phyloP scores from a whole-genome alignment of 306 rosid genomes.

The Lathyrus aphaca region DNA sequence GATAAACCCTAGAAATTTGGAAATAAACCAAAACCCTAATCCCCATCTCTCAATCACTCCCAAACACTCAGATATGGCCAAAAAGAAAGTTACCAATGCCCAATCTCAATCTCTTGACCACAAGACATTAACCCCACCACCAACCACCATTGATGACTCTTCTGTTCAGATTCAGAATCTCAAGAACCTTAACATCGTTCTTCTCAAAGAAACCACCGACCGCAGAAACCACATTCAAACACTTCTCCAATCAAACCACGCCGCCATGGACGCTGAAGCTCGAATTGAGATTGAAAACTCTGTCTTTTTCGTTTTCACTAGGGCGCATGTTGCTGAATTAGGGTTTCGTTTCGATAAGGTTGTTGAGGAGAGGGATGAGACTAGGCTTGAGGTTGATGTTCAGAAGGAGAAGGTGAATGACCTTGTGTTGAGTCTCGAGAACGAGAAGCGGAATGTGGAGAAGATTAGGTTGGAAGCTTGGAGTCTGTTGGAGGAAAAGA shows the following conservation, averaged over 20 bases:
- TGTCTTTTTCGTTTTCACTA: conserved; percentile 45
- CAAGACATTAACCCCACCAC: conserved; percentile 18
- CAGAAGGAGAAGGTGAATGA: conserved; percentile 39
- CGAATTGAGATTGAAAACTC: conserved; percentile 43
- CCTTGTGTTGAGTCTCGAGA: conserved; percentile 39
- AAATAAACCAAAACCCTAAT: no score
- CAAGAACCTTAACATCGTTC: conserved; percentile 65
- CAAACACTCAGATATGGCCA: conserved; percentile 52
- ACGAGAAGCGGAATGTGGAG: conserved; percentile 40
- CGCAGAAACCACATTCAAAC: conserved; percentile 56
- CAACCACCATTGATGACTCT: conserved; percentile 39
- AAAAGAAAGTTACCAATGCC: conserved; percentile 51
- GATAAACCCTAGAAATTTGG: no score
- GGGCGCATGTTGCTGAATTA: conserved; percentile 49
- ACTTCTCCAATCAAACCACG: conserved; percentile 39
- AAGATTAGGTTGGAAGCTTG: conserved; percentile 38
- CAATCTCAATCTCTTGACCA: conserved; percentile 34
- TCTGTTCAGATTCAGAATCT: conserved; percentile 58
- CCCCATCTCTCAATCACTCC: background rate
- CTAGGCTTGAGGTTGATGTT: conserved; percentile 41
- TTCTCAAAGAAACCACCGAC: conserved; percentile 60
- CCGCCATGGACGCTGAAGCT: conserved; percentile 32
- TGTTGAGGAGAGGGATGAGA: conserved; percentile 42
- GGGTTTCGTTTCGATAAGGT: conserved; percentile 29
- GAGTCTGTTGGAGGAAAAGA: conserved; percentile 40